These are phyloP conservation scores for Ceratocystis lukuohia DNA, from an alignment of 2,329 filamentous ascomycete genomes.

Conservation along the genomic window DNA sequence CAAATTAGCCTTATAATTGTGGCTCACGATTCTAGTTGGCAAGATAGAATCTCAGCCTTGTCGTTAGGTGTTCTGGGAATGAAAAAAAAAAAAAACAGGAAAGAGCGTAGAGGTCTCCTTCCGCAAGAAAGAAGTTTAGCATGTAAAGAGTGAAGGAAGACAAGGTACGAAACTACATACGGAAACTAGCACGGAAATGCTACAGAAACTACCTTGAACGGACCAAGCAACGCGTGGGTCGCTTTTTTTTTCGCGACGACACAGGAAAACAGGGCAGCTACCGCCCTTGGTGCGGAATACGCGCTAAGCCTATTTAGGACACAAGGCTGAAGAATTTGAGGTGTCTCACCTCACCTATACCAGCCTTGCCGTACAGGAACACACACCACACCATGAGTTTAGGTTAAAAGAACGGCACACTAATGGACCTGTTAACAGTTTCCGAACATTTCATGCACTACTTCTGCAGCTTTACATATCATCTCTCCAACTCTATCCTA, in stretches of 20 bases:
- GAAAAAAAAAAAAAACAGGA: background rate
- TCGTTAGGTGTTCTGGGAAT: background rate
- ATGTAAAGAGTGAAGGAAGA: background rate
- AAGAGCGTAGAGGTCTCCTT: background rate
- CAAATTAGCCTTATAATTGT: background rate
- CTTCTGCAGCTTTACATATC: too few relatives aligned
- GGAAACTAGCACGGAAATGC: background rate
- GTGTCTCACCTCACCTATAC: background rate
- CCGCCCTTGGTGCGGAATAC: background rate
- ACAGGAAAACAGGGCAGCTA: conserved; percentile 11
- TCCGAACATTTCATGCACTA: too few relatives aligned
- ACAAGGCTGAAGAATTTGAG: conserved; percentile 25
- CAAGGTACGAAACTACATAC: too few relatives aligned
- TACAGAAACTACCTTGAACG: conserved; percentile 22
- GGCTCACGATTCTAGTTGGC: background rate
- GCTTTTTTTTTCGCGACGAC: conserved; percentile 25
- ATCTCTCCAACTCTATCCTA: background rate
- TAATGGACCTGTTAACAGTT: too few relatives aligned
- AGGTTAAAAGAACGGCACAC: background rate
- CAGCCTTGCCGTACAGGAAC: too few relatives aligned
- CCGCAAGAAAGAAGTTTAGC: background rate
- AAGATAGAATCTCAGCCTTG: background rate
- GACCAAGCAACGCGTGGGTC: conserved; percentile 28
- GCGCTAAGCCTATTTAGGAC: conserved; percentile 28
- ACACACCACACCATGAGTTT: background rate